A percentile compares a stretch with the other conserved stretches of the same genome.
Evolutionary conservation across 225 moss, liverwort and hornwort species (phyloP).

Genomic region (Asterella californica): DNA sequence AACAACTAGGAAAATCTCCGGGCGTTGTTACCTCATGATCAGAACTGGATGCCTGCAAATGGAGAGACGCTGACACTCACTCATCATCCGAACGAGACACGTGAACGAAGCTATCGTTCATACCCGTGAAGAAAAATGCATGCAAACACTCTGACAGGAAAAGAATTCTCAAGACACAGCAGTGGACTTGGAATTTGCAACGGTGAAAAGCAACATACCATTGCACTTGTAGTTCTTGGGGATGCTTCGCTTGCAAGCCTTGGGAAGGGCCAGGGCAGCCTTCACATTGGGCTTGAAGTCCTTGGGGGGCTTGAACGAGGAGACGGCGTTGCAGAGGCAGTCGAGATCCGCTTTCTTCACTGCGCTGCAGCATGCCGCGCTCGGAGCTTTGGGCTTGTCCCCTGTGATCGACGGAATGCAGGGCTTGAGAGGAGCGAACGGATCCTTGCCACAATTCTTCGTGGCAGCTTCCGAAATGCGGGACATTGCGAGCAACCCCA

Average conservation of each 20-base stretch:
- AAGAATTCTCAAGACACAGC: no score
- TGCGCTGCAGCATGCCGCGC: not conserved
- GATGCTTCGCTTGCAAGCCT: constrained; percentile 1
- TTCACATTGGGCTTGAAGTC: not conserved
- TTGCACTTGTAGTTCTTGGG: constrained; percentile 16
- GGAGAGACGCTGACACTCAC: no score
- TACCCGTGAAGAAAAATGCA: no score
- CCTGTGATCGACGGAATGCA: not conserved
- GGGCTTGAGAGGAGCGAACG: not conserved
- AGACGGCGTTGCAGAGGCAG: constrained; percentile 4
- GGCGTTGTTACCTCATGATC: no score
- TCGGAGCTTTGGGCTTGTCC: not conserved
- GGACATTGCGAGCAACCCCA: not conserved
- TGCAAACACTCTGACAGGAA: no score
- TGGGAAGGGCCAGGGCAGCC: constrained; percentile 1
- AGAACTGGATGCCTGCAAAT: no score
- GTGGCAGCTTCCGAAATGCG: not conserved
- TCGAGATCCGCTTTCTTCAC: constrained; percentile 11
- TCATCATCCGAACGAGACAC: no score
- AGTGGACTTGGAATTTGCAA: no score
- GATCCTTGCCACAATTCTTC: constrained; percentile 13
- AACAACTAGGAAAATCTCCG: no score
- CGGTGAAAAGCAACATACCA: not conserved
- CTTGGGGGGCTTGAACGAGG: not conserved
- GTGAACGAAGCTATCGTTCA: no score